Evolutionary conservation across 2,329 filamentous ascomycete species (phyloP), one percentile per base, ranked within the genome.

Genomic region (Aspergillus japonicus): DNA sequence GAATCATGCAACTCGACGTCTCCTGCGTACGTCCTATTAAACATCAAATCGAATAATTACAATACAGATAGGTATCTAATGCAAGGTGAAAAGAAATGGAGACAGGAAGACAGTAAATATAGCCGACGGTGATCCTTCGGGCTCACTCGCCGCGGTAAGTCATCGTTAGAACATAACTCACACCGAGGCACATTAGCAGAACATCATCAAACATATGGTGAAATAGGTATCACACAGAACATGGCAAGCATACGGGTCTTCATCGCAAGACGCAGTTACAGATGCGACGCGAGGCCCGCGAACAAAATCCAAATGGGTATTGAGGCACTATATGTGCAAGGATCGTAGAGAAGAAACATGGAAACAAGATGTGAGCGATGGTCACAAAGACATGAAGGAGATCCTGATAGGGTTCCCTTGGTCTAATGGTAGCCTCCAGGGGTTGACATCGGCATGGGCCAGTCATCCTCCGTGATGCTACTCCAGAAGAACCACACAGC

Each of bases 381-480:
- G 61, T 65, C 48, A 52, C 52, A 54, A 49, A 60, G 31, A 49
- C 23, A 59, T 53, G 35, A 19, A 47, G 42, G 51, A 54, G 19
- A 26, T 29, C 14, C 12, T 29, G 24, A 48, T 54, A 44, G 21
- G 2, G 35, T 5, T 53, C 21, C 39, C 6, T 23, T 23, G 24
- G 6, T n/a, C 54, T 55, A 65, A 58, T 69, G 74, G 67, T 75
- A 77, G 50, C 67, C 73, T 11, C 62, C 60, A 31, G 64, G 59
- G 47, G 64, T 47, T 51, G 54, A 19, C 49, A 70, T 62, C 19
- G 83, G 81, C 75, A 85, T 82, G 2, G 93, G 92, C 95, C 95
- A 99, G 80, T 97, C 94, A 71, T 99, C 95, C 78, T 99, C 95
- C 16, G 95, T 99, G 70, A 99, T 99, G 79, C 92, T 97, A 50